Conservation (phyloP, 768 basidiomycete species). For the Wakefieldia striispora region DNA sequence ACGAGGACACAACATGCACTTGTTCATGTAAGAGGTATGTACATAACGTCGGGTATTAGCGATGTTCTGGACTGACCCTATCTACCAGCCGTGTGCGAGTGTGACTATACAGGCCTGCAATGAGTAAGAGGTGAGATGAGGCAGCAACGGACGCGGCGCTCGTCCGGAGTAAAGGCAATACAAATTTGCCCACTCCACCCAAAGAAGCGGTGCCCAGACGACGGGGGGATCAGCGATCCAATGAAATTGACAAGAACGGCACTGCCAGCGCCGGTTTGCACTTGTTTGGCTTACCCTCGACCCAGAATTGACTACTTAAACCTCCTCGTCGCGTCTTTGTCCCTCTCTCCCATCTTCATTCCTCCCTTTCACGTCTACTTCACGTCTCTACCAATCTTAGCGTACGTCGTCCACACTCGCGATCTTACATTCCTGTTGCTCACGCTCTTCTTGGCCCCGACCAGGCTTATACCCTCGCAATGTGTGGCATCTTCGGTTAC, state of each 20-base stretch:
- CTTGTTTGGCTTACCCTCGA: constrained; percentile 33
- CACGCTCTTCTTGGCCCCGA: neutral
- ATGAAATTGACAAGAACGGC: constrained; percentile 2
- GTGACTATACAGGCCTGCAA: no score
- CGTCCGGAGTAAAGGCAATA: constrained; percentile 5
- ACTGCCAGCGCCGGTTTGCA: constrained; percentile 19
- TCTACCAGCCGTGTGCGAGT: no score
- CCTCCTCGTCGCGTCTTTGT: neutral
- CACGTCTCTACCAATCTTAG: neutral
- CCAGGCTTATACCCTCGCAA: constrained; percentile 29
- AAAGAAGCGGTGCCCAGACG: constrained; percentile 14
- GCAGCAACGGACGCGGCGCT: neutral
- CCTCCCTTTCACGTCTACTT: constrained; percentile 11
- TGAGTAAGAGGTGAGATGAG: no score
- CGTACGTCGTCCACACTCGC: constrained; percentile 6
- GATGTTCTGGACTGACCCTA: constrained; percentile 4
- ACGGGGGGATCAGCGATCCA: constrained; percentile 11
- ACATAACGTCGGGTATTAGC: constrained; percentile 8
- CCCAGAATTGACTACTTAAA: constrained; percentile 34
- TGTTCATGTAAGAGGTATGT: constrained; percentile 1
- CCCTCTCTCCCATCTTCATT: constrained; percentile 25
- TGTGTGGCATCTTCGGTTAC: constrained; percentile 98
- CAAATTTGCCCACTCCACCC: constrained; percentile 6
- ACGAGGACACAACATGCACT: constrained; percentile 4
- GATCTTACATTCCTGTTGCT: neutral